phyloP scores from a whole-genome alignment of 2,329 filamentous ascomycete genomes.

The Monosporascus sp. region DNA sequence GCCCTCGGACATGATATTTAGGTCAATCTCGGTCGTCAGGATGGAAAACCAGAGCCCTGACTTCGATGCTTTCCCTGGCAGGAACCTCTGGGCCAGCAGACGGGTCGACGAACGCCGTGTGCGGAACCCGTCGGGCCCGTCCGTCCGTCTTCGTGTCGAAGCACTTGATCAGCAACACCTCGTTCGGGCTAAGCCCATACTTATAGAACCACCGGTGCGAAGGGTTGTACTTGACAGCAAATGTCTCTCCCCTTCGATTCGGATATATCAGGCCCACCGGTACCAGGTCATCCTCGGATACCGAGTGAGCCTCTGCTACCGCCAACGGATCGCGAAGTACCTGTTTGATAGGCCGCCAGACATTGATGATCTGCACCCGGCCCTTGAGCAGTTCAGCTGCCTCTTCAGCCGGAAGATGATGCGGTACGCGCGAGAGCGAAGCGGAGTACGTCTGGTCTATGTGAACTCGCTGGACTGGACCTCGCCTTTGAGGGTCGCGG shows the following conservation, averaged over 20 bases:
- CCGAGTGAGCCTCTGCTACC: conserved; percentile 45
- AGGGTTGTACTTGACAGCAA: conserved; percentile 34
- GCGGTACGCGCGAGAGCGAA: conserved; percentile 33
- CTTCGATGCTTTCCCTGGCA: conserved; percentile 56
- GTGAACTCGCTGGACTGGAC: conserved; percentile 47
- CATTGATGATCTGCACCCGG: conserved; percentile 51
- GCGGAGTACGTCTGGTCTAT: conserved; percentile 51
- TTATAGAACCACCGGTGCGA: conserved; percentile 49
- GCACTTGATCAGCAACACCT: conserved; percentile 57
- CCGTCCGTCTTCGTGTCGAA: conserved; percentile 55
- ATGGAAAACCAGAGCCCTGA: conserved; percentile 49
- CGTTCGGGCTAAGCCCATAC: conserved; percentile 42
- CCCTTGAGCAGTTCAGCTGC: conserved; percentile 37
- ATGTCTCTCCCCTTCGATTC: conserved; percentile 44
- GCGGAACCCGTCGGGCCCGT: conserved; percentile 47
- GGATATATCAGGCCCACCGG: conserved; percentile 46
- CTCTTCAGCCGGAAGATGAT: conserved; percentile 40
- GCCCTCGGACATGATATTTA: too few relatives aligned
- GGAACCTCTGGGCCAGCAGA: conserved; percentile 33
- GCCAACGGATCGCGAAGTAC: conserved; percentile 50
- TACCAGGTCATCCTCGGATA: conserved; percentile 46
- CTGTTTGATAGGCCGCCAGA: conserved; percentile 46
- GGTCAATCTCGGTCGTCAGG: conserved; percentile 30
- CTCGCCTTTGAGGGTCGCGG: conserved; percentile 33
- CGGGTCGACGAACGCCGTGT: conserved; percentile 48